Conservation (phyloP, 2,329 filamentous ascomycete genomes). For the Colletotrichum camelliae region DNA sequence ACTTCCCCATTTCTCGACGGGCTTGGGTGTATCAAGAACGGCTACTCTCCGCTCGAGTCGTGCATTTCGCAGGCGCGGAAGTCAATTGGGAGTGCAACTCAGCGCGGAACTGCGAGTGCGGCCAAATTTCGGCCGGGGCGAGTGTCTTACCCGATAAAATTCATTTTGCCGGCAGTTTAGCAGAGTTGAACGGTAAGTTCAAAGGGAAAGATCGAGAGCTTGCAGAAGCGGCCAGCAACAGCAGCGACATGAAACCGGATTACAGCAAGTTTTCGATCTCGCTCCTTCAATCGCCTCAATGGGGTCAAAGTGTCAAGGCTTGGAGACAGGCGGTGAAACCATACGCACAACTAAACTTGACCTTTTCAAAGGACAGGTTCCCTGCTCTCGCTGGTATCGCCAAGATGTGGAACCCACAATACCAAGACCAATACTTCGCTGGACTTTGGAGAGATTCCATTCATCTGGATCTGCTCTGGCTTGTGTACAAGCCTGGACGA, state of each 20-base stretch:
- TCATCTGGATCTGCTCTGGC: neutral
- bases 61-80: neutral
- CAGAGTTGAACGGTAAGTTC: neutral
- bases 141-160: neutral
- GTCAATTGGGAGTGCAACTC: neutral
- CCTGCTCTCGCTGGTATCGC: neutral
- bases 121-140: neutral
- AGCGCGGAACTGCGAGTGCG: neutral
- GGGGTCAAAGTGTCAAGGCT: neutral
- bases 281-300: neutral
- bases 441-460: neutral
- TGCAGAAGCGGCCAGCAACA: neutral
- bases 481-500: neutral
- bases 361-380: neutral
- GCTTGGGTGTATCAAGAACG: neutral
- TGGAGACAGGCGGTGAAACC: neutral
- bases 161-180: neutral
- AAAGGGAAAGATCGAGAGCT: neutral
- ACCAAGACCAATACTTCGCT: neutral
- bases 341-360: constrained; percentile 13
- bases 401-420: neutral
- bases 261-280: neutral
- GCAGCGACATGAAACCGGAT: neutral
- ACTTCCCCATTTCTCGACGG: neutral
- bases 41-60: neutral